Evolutionary conservation across 306 rosid genomes (phyloP).

Genomic region (Pyrus betulifolia): DNA sequence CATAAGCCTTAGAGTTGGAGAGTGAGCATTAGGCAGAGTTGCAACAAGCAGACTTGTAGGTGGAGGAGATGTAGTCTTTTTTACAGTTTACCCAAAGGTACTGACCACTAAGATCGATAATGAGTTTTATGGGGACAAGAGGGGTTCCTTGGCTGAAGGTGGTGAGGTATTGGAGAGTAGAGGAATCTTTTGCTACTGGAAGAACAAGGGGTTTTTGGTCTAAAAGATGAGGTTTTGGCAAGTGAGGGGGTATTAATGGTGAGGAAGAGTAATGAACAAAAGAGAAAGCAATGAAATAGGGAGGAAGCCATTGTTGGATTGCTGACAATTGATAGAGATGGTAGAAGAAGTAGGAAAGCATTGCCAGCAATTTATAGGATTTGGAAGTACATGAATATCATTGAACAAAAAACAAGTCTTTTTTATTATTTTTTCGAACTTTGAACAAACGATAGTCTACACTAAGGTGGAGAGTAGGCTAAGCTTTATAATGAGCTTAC

Average conservation of each 20-base stretch:
- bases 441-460: no score
- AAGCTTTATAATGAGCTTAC: no score
- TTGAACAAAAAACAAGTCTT: background rate
- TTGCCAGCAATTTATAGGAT: background rate
- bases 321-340: background rate
- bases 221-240: slow-evolving; percentile 27
- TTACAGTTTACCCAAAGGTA: slow-evolving; percentile 30
- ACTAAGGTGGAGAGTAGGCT: no score
- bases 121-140: background rate
- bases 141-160: slow-evolving; percentile 48
- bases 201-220: slow-evolving; percentile 55
- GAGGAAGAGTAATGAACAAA: background rate
- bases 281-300: slow-evolving; percentile 1
- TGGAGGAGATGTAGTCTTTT: slow-evolving; percentile 32
- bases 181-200: slow-evolving; percentile 37
- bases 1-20: background rate
- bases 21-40: background rate
- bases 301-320: slow-evolving; percentile 27
- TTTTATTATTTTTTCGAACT: no score
- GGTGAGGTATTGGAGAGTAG: slow-evolving; percentile 40
- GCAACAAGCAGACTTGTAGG: background rate
- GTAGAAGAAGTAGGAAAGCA: background rate
- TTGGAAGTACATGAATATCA: background rate
- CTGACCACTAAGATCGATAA: background rate
- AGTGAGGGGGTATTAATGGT: background rate